Evolutionary conservation across 768 basidiomycete genomes (phyloP).

Genomic region (Nevesoporus exiguus): DNA sequence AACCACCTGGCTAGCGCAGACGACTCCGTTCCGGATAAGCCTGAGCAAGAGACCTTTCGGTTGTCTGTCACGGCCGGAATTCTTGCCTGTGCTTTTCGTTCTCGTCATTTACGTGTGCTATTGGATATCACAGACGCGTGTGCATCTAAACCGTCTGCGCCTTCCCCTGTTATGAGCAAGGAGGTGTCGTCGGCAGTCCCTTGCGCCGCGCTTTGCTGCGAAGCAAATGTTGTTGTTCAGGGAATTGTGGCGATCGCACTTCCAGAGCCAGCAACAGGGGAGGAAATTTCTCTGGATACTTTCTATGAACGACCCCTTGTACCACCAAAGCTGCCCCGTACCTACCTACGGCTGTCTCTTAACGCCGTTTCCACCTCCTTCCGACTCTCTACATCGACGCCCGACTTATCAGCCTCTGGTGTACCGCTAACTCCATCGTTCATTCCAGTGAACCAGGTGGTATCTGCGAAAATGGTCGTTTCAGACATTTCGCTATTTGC

Average conservation of each 20-base stretch:
- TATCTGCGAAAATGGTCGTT: conserved; percentile 20
- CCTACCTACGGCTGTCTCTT: conserved; percentile 54
- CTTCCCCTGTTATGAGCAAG: conserved; percentile 12
- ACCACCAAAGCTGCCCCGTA: conserved; percentile 46
- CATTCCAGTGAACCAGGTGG: not conserved
- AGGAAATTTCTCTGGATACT: conserved; percentile 18
- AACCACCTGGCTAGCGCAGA: conserved; percentile 8
- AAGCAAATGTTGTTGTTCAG: conserved; percentile 36
- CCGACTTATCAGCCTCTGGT: conserved; percentile 5
- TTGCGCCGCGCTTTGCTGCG: conserved; percentile 31
- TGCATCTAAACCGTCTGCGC: conserved; percentile 22
- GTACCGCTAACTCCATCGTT: conserved; percentile 1
- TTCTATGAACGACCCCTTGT: conserved; percentile 62
- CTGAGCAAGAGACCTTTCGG: conserved; percentile 33
- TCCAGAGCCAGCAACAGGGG: conserved; percentile 23
- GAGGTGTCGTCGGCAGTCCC: conserved; percentile 13
- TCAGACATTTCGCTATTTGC: conserved; percentile 58
- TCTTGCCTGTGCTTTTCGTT: conserved; percentile 53
- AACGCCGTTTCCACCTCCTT: conserved; percentile 32
- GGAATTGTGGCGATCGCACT: conserved; percentile 50
- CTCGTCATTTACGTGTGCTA: conserved; percentile 54
- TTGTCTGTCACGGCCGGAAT: conserved; percentile 46
- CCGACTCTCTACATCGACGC: conserved; percentile 7
- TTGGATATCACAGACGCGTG: conserved; percentile 40
- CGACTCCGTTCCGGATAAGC: conserved; percentile 1